Base-by-base conservation (phyloP, 768 basidiomycete species). In the Calocera viscosa region DNA sequence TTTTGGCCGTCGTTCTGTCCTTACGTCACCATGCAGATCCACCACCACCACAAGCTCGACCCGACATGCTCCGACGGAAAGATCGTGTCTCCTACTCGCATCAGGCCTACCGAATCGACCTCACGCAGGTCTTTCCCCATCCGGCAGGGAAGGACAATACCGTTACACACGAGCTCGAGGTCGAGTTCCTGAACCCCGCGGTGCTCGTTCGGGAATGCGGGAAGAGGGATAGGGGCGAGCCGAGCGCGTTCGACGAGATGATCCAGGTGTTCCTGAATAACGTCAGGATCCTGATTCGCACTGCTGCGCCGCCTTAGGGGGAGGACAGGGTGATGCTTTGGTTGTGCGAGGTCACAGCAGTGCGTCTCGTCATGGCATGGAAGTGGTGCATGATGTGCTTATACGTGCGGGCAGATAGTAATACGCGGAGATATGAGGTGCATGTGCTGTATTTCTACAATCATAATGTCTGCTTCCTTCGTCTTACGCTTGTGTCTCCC, bases 231-330 rank as follows among this genome's bases (percentile, higher is more conserved):
- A 68, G 80, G 76, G 68, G 76, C 82, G 32, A 87, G 88, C 74
- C 78, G 78, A 71, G 91, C 69, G 86, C 86, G 5, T 98, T 94
- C 74, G 91, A 97, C 74, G 91, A 96, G 73, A 84, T 96, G 67
- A 86, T 99, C 49, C 86, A 90, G 60, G 91, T 90, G 16, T 90
- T 96, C 70, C 86, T 99, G 64, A 96, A 97, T 73, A 94, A 96
- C 70, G 86, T 91, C 2, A 82, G 96, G 69, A 93, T 96, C 77
- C 76, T 97, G 60, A 86, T 87, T 65, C 84, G 90, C 71, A 96
- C 95, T 76, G 83, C 84, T 3, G 79, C 70, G 28, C 68, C 60
- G 43, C 60, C 69, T 28, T 67, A 47, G 43, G 10, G 19, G 39
- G 43, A 47, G 19, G 43, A 7, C 43, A 19, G 19, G 43, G 5